Conservation (phyloP, 345 rosid species). For the Mercurialis annua region DNA sequence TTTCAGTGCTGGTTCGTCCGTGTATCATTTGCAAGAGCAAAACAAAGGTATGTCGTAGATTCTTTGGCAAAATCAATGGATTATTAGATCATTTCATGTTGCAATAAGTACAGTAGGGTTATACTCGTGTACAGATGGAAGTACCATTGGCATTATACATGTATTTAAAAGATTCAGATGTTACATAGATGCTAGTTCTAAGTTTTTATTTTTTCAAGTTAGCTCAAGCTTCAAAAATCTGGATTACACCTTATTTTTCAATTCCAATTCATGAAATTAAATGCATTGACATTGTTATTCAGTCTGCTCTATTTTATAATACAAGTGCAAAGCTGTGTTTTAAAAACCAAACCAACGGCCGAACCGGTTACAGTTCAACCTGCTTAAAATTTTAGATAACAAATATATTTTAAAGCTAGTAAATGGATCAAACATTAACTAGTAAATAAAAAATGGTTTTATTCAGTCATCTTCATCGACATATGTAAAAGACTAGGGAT, state of each 20-base stretch:
- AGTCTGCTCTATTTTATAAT: too few species aligned
- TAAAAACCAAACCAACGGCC: too few species aligned
- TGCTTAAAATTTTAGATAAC: too few species aligned
- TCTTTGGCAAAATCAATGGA: constrained; percentile 5
- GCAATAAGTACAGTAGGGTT: constrained; percentile 8
- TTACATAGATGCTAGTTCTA: background rate
- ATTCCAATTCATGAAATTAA: too few species aligned
- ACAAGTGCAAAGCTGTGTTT: too few species aligned
- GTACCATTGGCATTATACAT: constrained; percentile 8
- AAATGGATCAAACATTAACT: too few species aligned
- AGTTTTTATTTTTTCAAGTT: background rate
- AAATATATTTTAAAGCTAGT: too few species aligned
- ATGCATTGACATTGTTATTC: too few species aligned
- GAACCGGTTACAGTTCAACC: too few species aligned
- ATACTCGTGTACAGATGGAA: constrained; percentile 28
- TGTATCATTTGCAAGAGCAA: constrained; percentile 15
- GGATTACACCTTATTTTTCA: background rate
- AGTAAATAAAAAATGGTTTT: too few species aligned
- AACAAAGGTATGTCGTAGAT: constrained; percentile 12
- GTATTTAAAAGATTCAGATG: constrained; percentile 14
- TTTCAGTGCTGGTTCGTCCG: constrained; percentile 14
- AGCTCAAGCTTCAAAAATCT: background rate
- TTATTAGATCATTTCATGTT: background rate
- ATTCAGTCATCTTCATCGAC: too few species aligned
- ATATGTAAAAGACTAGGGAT: too few species aligned